Evolutionary conservation across 768 basidiomycete species (phyloP).

Genomic region (Atractiella rhizophila): DNA sequence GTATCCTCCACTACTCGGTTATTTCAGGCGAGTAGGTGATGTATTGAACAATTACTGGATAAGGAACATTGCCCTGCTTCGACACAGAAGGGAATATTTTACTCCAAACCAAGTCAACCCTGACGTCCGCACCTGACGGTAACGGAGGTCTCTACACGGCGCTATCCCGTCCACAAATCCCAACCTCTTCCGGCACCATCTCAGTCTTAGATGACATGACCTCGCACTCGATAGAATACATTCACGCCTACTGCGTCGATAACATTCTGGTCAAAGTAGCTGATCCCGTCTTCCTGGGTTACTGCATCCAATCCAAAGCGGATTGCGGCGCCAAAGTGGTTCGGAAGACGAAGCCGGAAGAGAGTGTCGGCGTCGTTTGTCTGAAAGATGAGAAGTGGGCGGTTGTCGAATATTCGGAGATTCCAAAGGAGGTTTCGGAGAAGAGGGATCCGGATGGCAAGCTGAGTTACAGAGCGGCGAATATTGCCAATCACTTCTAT

Average conservation of each 20-base stretch:
- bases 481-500: conserved; percentile 97
- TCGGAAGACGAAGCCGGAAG: conserved; percentile 56
- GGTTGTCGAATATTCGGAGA: conserved; percentile 95
- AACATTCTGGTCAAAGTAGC: conserved; percentile 95
- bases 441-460: conserved; percentile 37
- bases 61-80: conserved; percentile 90
- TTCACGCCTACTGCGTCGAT: conserved; percentile 93
- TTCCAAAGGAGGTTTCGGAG: conserved; percentile 64
- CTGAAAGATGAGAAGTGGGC: conserved; percentile 54
- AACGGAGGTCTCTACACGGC: conserved; percentile 95
- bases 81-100: conserved; percentile 82
- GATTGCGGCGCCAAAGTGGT: conserved; percentile 94
- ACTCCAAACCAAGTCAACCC: conserved; percentile 45
- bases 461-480: conserved; percentile 72
- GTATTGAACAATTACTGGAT: not conserved
- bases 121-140: conserved; percentile 93
- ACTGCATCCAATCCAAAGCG: conserved; percentile 62
- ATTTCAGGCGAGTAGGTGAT: not conserved
- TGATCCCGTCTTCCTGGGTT: conserved; percentile 89
- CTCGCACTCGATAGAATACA: conserved; percentile 49
- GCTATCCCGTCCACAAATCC: conserved; percentile 33
- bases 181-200: conserved; percentile 28
- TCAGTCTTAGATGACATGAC: conserved; percentile 66
- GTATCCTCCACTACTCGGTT: conserved; percentile 6
- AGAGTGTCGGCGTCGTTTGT: conserved; percentile 87